Base-by-base conservation (phyloP, 345 rosid species). In the Linum tenue region DNA sequence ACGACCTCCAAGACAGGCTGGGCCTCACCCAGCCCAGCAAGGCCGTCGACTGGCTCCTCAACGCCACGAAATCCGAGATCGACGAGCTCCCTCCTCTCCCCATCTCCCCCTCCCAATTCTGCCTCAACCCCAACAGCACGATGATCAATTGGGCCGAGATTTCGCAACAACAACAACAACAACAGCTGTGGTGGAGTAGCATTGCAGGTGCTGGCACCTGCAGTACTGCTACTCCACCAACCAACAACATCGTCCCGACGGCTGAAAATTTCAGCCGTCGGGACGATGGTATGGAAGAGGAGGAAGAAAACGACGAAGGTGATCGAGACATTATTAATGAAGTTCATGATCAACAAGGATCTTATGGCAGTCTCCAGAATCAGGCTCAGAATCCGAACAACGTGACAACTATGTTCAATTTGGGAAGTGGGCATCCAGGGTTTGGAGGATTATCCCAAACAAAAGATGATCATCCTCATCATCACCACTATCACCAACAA, bases 11-110 rank as follows among this genome's bases (percentile, higher is more conserved):
- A 79, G 96, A 86, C 15, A 76, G 90, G 59, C 86, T 88, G 10
- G 96, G 96, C 55, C 77, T 88, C 61, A 87, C 84, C 72, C 96
- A 88, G 66, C 96, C 96, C 17, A 86, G 92, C 71, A 88, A 88
- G 76, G 96, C 77, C 50, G 81, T 88, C 40, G 96, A 88, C 65
- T 88, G 96, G 96, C 68, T 88, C 73, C 86, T 88, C 11, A 74
- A 86, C 62, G 88, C 61, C 12, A 90, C 92, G 7, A 88, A 84
- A 71, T 68, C 79, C 4, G 96, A 88, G 69, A 88, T 88, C 60
- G 92, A 88, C 56, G 85, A 81, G 68, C 92, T 88, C 62, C 96
- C 96, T 67, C 96, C 96, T 2, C 88, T 88, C 38, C 88, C 87
- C 1, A 37, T 80, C 5, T 63, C 73, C 1, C 88, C 83, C 2